Percentiles rank a stretch among this genome's conserved stretches.
These are phyloP conservation scores for Trebouxia sp. DNA, from an alignment of 139 green algal genomes.

Conservation along the genomic window DNA sequence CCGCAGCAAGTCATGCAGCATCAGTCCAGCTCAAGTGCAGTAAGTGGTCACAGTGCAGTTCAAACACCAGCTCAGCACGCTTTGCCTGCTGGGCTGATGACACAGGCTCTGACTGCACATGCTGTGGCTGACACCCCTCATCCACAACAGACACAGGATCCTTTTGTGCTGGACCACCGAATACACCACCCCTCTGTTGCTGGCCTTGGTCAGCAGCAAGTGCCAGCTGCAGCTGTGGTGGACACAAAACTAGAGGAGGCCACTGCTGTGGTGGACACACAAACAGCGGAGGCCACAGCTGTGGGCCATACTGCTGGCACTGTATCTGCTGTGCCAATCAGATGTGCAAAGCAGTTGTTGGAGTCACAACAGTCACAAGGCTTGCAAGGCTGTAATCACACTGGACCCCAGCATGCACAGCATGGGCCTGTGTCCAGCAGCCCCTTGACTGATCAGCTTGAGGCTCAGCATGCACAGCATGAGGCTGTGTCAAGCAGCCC, in stretches of 20 bases:
- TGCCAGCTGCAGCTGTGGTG: neutral
- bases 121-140: neutral
- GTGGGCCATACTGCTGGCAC: neutral
- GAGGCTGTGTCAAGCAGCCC: neutral
- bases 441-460: neutral
- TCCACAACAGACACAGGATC: neutral
- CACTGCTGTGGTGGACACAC: neutral
- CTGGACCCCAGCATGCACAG: neutral
- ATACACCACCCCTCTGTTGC: slow-evolving; percentile 1
- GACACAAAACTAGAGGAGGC: neutral
- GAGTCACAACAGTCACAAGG: no score
- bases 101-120: neutral
- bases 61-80: neutral
- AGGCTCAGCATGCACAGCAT: neutral
- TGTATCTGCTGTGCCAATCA: neutral
- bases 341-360: neutral
- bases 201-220: neutral
- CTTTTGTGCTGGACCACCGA: neutral
- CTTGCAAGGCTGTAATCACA: neutral
- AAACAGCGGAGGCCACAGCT: neutral
- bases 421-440: no score
- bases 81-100: neutral
- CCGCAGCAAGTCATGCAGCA: neutral
- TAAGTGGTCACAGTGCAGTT: no score
- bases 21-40: no score